Evolutionary conservation across 805 yeast genomes (phyloP).

Genomic region (Cyberlindnera nakhonratchasimensis): DNA sequence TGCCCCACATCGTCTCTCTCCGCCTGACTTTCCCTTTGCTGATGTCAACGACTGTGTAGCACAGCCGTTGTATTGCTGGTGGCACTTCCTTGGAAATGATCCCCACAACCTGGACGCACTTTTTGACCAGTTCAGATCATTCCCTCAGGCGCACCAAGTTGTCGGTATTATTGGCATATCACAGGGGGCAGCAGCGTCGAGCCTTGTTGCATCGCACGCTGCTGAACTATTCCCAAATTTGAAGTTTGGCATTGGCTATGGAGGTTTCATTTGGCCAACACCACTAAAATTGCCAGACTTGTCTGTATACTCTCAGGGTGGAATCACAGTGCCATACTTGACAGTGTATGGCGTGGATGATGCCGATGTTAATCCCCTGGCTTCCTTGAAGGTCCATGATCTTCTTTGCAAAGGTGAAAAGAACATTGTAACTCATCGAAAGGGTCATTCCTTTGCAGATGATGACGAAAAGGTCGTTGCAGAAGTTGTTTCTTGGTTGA

Average conservation of each 20-base stretch:
- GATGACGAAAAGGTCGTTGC: constrained; percentile 4
- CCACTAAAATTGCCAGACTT: constrained; percentile 1
- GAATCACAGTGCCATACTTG: constrained; percentile 13
- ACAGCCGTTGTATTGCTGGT: constrained; percentile 8
- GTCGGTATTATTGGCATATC: constrained; percentile 14
- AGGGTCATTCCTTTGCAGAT: constrained; percentile 18
- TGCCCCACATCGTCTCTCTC: constrained; percentile 3
- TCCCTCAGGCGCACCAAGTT: constrained; percentile 2
- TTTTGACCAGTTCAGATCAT: not conserved
- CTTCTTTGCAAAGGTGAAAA: constrained; percentile 1
- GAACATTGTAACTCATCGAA: constrained; percentile 3
- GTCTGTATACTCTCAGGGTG: constrained; percentile 4
- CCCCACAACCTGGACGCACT: not conserved
- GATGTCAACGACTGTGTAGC: constrained; percentile 7
- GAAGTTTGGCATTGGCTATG: constrained; percentile 7
- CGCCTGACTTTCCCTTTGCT: constrained; percentile 8
- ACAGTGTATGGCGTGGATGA: constrained; percentile 15
- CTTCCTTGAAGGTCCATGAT: constrained; percentile 4
- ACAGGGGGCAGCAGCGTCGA: constrained; percentile 10
- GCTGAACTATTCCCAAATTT: constrained; percentile 6
- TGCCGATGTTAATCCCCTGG: constrained; percentile 9
- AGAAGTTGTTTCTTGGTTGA: constrained; percentile 11
- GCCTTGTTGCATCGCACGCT: constrained; percentile 1
- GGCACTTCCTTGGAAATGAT: constrained; percentile 5
- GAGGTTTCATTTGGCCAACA: constrained; percentile 10